phyloP scores from a whole-genome alignment of 208 protist species.

The Leishmania tarentolae region DNA sequence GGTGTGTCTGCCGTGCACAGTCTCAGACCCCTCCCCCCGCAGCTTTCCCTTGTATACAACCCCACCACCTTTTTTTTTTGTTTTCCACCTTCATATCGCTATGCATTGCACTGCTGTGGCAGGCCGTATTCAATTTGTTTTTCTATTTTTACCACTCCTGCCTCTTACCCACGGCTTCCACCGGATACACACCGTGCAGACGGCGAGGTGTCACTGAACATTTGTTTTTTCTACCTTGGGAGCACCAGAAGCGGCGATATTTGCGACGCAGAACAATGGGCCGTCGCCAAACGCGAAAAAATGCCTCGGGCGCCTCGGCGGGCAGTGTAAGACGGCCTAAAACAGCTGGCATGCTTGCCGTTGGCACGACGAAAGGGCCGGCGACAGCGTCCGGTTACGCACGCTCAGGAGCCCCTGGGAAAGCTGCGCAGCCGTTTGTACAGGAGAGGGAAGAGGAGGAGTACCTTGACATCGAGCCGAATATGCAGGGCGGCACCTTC shows the following conservation, averaged over 20 bases:
- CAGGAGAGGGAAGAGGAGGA: conserved; percentile 15
- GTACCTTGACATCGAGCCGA: conserved; percentile 32
- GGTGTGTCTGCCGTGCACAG: background rate
- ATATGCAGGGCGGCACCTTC: conserved; percentile 41
- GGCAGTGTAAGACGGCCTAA: no score
- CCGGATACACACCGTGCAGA: background rate
- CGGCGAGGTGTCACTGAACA: background rate
- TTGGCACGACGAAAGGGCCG: conserved; percentile 14
- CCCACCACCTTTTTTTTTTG: background rate
- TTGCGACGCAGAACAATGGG: conserved; percentile 24
- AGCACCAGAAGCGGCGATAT: background rate
- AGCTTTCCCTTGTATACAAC: conserved; percentile 12
- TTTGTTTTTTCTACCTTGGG: background rate
- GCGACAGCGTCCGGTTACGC: background rate
- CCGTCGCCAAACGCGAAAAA: conserved; percentile 18
- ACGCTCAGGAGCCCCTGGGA: background rate
- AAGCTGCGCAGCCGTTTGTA: background rate
- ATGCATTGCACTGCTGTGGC: background rate
- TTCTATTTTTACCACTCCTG: background rate
- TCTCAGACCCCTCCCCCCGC: background rate
- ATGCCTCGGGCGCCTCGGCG: no score
- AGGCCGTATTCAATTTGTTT: background rate
- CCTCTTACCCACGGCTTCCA: background rate
- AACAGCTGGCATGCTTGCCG: conserved; percentile 24
- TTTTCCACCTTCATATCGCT: conserved; percentile 12